Conservation (phyloP, 1,284 basidiomycete genomes). For the Trametes versicolor region DNA sequence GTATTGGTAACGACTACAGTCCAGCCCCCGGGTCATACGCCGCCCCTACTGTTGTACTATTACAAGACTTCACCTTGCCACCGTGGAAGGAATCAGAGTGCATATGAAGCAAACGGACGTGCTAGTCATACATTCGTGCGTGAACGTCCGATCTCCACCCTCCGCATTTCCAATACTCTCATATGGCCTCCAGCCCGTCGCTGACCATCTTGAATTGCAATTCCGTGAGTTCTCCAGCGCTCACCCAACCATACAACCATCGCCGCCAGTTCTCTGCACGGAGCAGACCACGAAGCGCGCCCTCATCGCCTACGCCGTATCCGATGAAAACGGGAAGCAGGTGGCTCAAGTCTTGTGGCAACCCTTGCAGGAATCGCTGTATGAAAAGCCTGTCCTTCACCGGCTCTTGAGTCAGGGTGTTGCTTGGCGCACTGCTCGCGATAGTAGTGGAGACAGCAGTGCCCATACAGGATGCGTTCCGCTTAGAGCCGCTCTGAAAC, state of each 20-base stretch:
- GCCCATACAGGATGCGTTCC: too few relatives aligned
- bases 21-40: neutral
- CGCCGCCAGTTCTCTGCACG: constrained; percentile 17
- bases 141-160: neutral
- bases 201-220: constrained; percentile 29
- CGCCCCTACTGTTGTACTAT: neutral
- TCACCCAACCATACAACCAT: constrained; percentile 31
- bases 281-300: constrained; percentile 17
- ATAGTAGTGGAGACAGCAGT: neutral
- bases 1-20: neutral
- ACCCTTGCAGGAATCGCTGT: constrained; percentile 12
- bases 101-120: too few relatives aligned
- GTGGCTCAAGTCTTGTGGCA: constrained; percentile 24
- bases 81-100: too few relatives aligned
- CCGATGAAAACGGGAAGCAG: constrained; percentile 21
- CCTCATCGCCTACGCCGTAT: constrained; percentile 15
- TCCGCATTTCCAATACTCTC: neutral
- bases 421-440: neutral
- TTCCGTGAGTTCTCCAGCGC: constrained; percentile 24
- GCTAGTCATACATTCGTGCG: neutral
- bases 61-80: too few relatives aligned
- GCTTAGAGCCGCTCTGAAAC: neutral
- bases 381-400: neutral
- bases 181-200: constrained; percentile 13
- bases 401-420: neutral